phyloP scores from a whole-genome alignment of 2,329 filamentous ascomycete species.

The Talaromyces verruculosus region DNA sequence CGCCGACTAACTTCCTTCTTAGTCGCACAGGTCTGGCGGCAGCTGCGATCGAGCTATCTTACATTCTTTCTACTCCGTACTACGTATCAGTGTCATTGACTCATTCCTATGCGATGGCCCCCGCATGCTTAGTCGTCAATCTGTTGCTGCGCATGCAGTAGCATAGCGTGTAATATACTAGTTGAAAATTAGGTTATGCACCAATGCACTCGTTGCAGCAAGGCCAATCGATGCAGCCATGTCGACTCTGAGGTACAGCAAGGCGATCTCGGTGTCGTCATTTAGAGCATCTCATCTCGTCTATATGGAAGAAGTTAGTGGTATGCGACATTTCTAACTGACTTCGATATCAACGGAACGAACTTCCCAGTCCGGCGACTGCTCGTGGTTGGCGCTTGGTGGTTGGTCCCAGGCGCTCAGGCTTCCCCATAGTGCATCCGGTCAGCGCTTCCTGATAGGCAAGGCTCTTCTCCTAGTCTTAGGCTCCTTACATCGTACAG shows the following conservation, averaged over 20 bases:
- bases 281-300: background rate
- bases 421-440: background rate
- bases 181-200: background rate
- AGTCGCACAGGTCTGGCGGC: background rate
- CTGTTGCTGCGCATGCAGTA: background rate
- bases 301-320: background rate
- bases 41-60: background rate
- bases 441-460: conserved; percentile 4
- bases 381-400: background rate
- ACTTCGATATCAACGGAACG: background rate
- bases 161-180: no score
- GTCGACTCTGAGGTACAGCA: background rate
- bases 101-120: background rate
- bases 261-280: conserved; percentile 1
- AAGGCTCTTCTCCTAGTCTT: background rate
- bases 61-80: no score
- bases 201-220: conserved; percentile 5
- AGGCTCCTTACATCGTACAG: conserved; percentile 18
- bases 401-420: conserved; percentile 3
- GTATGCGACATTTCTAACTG: background rate
- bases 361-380: conserved; percentile 4
- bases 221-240: conserved; percentile 13
- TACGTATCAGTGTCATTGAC: no score
- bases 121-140: background rate
- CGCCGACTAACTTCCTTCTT: conserved; percentile 2